Base-by-base conservation (phyloP, 1,139 yeast species). In the Chernovozyma aurita region DNA sequence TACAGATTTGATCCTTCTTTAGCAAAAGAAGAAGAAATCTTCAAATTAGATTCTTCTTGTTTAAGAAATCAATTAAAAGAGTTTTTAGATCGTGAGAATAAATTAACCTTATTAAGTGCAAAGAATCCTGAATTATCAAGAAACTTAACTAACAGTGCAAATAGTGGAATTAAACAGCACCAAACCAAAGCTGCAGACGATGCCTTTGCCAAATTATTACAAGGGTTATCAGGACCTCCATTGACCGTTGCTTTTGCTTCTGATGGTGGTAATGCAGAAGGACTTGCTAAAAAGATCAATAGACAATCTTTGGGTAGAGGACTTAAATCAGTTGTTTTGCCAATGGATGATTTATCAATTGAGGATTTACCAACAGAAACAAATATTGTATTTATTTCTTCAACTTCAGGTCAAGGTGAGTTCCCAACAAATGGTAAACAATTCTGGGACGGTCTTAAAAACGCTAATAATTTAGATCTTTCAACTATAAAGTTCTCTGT, bases 351-450 rank as follows among this genome's bases (percentile, higher is more conserved):
- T 48, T 63, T 83, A 42, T 75, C 87, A 3, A 56, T 84, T 33
- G 96, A 87, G 52, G 95, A 87, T 46, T 70, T 90, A 42, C 78
- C 87, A 25, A 72, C 76, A 34, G 96, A 86, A 59, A 85, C 85
- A 43, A 86, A 87, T 57, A 75, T 90, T 42, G 80, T 86, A 14
- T 83, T 90, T 48, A 71, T 90, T 35, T 71, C 92, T 18, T 86
- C 97, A 4, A 90, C 97, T 35, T 90, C 96, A 6, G 97, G 97
- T 45, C 97, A 90, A 70, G 97, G 97, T 71, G 97, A 90, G 62
- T 82, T 90, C 66, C 97, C 97, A 31, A 92, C 87, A 49, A 92
- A 88, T 57, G 97, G 97, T 61, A 86, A 90, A 52, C 75, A 70
- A 37, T 81, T 88, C 55, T 90, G 97, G 97, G 97, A 88, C 49